Percentiles rank a stretch among this genome's conserved stretches.
phyloP scores from a whole-genome alignment of 192 early-diverging fungal genomes.

The Martensiomyces pterosporus region DNA sequence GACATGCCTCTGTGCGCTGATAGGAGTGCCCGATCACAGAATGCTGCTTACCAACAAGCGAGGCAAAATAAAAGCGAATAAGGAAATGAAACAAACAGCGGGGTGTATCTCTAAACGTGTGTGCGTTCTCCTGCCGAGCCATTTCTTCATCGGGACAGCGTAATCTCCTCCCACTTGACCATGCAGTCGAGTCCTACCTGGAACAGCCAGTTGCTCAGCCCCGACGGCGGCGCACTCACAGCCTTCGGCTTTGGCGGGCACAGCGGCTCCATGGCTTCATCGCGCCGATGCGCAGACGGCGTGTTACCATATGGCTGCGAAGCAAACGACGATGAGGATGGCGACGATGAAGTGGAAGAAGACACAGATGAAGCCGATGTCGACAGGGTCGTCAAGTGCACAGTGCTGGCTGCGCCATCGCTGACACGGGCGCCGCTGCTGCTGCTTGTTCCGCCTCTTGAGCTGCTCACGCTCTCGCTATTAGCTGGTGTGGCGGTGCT shows the following conservation, averaged over 20 bases:
- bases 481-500: no score
- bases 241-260: slow-evolving; percentile 13
- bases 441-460: neutral
- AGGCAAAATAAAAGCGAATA: neutral
- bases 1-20: no score
- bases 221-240: slow-evolving; percentile 10
- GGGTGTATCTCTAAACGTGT: no score
- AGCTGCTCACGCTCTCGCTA: neutral
- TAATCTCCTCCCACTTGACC: slow-evolving; percentile 39
- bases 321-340: neutral
- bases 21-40: no score
- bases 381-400: neutral
- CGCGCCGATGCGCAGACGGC: slow-evolving; percentile 1
- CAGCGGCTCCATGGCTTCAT: slow-evolving; percentile 40
- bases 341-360: neutral
- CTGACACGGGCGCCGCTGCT: neutral
- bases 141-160: slow-evolving; percentile 22
- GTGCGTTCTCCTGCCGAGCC: no score
- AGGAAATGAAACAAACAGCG: neutral
- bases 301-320: neutral
- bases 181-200: slow-evolving; percentile 46
- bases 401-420: neutral
- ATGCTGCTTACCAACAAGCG: no score
- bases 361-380: neutral
- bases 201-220: slow-evolving; percentile 44